phyloP scores from a whole-genome alignment of 2,329 filamentous ascomycete species.

The Knufia fluminis region DNA sequence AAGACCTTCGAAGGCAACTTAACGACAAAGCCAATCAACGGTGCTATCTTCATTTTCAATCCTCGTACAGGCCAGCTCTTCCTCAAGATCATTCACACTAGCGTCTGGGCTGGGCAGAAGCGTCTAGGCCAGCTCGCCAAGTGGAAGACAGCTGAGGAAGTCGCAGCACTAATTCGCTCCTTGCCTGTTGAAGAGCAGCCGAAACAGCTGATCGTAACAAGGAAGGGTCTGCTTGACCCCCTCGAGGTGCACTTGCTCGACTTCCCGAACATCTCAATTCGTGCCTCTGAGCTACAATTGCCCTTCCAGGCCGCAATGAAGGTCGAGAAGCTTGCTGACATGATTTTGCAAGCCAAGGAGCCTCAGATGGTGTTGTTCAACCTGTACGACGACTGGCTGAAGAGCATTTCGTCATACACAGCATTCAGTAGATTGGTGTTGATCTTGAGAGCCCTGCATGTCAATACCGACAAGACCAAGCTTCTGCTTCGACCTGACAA shows the following conservation, averaged over 20 bases:
- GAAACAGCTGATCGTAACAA: constrained; percentile 95
- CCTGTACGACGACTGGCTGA: constrained; percentile 96
- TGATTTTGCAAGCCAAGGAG: constrained; percentile 95
- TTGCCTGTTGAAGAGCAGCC: constrained; percentile 96
- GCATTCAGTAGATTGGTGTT: constrained; percentile 92
- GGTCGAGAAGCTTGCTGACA: constrained; percentile 96
- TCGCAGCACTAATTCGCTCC: constrained; percentile 90
- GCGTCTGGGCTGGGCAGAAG: constrained; percentile 98
- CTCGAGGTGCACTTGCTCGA: constrained; percentile 95
- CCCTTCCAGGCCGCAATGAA: constrained; percentile 99
- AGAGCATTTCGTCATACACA: constrained; percentile 96
- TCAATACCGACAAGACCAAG: constrained; percentile 98
- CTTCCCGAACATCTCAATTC: constrained; percentile 98
- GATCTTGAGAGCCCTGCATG: constrained; percentile 87
- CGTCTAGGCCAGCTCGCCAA: constrained; percentile 96
- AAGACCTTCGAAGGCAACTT: constrained; percentile 99
- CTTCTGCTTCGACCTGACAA: constrained; percentile 90
- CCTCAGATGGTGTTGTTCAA: constrained; percentile 99
- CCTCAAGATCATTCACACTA: constrained; percentile 98
- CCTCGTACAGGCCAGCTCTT: constrained; percentile 96
- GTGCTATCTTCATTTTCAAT: constrained; percentile 99
- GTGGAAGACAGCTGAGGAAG: constrained; percentile 99
- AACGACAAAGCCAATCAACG: constrained; percentile 98
- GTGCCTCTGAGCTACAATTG: constrained; percentile 89
- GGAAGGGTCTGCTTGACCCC: constrained; percentile 93